Base-by-base conservation (phyloP, 768 basidiomycete species). In the Cystoderma amianthinum region DNA sequence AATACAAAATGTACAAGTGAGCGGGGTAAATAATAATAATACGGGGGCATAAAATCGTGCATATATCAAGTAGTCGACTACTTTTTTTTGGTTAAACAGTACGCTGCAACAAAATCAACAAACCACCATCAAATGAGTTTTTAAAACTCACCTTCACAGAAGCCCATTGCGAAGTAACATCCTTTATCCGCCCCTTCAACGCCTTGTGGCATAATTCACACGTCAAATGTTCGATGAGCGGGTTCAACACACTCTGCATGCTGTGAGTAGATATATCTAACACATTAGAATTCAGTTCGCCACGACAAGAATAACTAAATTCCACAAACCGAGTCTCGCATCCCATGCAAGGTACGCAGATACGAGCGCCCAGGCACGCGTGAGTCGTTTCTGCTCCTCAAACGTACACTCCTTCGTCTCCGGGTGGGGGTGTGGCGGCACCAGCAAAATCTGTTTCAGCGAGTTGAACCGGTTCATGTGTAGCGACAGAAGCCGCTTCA, bases 161-260 rank as follows among this genome's bases (percentile, higher is more conserved):
- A 3, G 73, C 68, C 78, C 78, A 80, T 48, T 75, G 67, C 12
- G 65, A 49, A 16, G 76, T 50, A 20, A 78, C 64, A 16, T 62
- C 59, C 43, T 64, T 68, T 21, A 78, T 63, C n/a, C 74, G 64
- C 19, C 69, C 68, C 25, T 61, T 53, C 24, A 80, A 55, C 10
- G 60, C 51, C 13, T 56, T 44, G 36, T 62, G 62, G 51, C 78
- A 80, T 10, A 63, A 46, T 1, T 65, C 60, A 55, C 78, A 80
- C 4, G 57, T 47, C 1, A 79, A 49, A 34, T 69, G 67, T 17
- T 74, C 71, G 6, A 62, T 65, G 21, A 79, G 50, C 24, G 78
- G 72, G 5, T 61, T 59, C 28, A 80, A 62, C 5, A 71, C 67
- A 4, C 58, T 56, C 45, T 75, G 69, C 47, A 80, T 76, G 4